A percentile compares a stretch with the other conserved stretches of the same genome.
Conservation (phyloP, 805 yeast genomes). For the Candida oleophila region DNA sequence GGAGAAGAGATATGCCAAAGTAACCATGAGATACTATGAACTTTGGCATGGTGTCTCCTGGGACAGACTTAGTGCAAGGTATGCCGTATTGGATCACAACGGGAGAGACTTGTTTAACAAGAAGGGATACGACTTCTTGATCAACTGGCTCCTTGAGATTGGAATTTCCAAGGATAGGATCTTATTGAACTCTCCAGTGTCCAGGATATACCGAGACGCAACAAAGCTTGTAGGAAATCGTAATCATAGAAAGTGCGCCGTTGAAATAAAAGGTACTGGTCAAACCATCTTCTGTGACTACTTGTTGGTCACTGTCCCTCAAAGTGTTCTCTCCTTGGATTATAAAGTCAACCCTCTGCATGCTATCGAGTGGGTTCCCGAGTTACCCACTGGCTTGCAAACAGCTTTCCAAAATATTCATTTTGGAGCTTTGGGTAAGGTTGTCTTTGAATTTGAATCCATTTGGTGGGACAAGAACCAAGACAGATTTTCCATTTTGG, state of each 20-base stretch:
- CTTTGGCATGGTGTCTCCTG: conserved; percentile 80
- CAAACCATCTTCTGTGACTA: conserved; percentile 45
- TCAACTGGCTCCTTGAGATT: conserved; percentile 42
- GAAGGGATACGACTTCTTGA: conserved; percentile 56
- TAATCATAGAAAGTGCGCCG: conserved; percentile 16
- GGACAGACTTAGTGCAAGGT: conserved; percentile 65
- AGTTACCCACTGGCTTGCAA: conserved; percentile 16
- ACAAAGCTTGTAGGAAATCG: conserved; percentile 1
- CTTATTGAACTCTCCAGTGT: conserved; percentile 42
- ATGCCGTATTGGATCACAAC: conserved; percentile 63
- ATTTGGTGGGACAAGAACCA: conserved; percentile 44
- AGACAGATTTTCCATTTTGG: conserved; percentile 40
- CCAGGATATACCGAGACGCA: conserved; percentile 30
- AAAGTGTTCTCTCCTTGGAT: conserved; percentile 57
- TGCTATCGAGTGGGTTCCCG: conserved; percentile 39
- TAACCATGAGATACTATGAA: conserved; percentile 59
- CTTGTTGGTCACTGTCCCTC: conserved; percentile 74
- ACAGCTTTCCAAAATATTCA: conserved; percentile 25
- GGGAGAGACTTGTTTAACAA: conserved; percentile 77
- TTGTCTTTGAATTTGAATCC: conserved; percentile 38
- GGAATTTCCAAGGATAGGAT: conserved; percentile 41
- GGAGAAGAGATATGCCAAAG: conserved; percentile 53
- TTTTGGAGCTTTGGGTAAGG: conserved; percentile 43
- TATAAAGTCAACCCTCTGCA: conserved; percentile 30
- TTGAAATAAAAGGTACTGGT: conserved; percentile 32